Conservation (phyloP, 306 rosid species). For the Abrus precatorius region DNA sequence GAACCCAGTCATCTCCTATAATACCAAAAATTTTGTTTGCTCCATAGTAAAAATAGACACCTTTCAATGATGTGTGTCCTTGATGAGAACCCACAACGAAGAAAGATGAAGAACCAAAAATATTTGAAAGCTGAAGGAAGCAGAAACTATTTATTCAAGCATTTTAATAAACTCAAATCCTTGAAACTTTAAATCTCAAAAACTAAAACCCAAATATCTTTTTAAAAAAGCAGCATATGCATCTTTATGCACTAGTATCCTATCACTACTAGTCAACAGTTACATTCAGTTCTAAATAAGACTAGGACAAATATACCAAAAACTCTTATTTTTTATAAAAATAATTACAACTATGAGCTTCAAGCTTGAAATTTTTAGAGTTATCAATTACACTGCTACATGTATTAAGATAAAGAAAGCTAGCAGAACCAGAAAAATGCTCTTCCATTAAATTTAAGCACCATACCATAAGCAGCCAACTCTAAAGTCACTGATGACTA, state of each 20-base stretch:
- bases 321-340: no score
- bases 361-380: neutral
- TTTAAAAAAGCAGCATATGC: neutral
- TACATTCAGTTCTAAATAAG: neutral
- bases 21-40: no score
- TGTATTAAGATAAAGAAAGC: neutral
- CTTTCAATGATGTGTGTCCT: no score
- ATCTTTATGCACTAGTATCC: neutral
- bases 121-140: neutral
- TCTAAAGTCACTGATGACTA: neutral
- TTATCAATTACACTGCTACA: neutral
- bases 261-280: neutral
- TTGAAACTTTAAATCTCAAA: neutral
- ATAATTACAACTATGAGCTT: no score
- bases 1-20: no score
- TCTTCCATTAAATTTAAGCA: slow-evolving; percentile 10
- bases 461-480: slow-evolving; percentile 2
- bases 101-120: neutral
- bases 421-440: neutral
- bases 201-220: neutral
- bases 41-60: no score
- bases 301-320: no score
- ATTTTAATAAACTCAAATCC: neutral
- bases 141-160: neutral
- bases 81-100: neutral